Base-by-base conservation (phyloP, 305 asterid genomes). In the Coffea humblotiana region DNA sequence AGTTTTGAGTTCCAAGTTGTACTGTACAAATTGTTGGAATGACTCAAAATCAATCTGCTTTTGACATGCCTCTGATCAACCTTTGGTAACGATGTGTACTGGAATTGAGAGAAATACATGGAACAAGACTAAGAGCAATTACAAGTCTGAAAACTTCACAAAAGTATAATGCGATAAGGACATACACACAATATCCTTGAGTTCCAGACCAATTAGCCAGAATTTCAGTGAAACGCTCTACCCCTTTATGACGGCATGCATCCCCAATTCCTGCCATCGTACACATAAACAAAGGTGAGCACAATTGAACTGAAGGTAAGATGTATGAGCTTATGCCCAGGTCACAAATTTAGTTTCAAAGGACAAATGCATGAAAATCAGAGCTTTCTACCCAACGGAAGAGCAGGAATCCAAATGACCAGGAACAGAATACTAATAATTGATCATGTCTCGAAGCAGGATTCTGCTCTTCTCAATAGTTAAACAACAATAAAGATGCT, bases 171-270 rank as follows among this genome's bases (percentile, higher is more conserved):
- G 69, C 52, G 48, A 49, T 8, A 51, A 75, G 81, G 60, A 27
- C 91, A 63, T 95, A 95, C 99, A 95, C 86, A 95, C 99, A 93
- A 87, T 91, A 79, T 71, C 98, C 99, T 67, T 75, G 89, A 60
- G 94, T 86, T 81, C 90, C 97, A 51, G 99, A 91, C 99, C 98
- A 95, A 63, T 89, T 84, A 79, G 94, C 88, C 6, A 95, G 89
- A 81, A 92, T 90, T 85, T 87, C 84, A 60, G 93, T 91, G 90
- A 95, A 89, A 29, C 61, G 83, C 49, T 86, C 43, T 32, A 91
- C 77, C 76, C 90, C 91, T 51, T 80, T 72, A 85, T 87, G 72
- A 65, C 65, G 74, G 90, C 99, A 95, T 51, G 65, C 77, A 72
- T 91, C 96, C 0, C 93, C 79, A 63, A 91, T 73, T 79, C 99